A percentile compares a stretch with the other conserved stretches of the same genome.
Evolutionary conservation across 129 eudicot genomes (phyloP).

Genomic region (Solidago caesia): DNA sequence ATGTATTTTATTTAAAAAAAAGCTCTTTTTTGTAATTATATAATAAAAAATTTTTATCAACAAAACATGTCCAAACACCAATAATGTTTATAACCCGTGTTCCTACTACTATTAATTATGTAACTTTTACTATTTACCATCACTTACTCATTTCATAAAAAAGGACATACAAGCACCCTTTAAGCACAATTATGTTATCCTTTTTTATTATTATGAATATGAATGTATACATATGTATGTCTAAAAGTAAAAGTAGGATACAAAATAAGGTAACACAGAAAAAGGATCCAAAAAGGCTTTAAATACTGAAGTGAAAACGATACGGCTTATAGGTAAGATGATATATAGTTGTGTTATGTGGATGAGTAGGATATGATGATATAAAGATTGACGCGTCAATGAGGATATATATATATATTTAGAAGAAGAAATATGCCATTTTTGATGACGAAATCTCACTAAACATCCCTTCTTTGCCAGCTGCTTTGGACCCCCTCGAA

Average conservation of each 20-base stretch:
- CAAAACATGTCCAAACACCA: no score
- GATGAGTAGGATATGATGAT: constrained; percentile 12
- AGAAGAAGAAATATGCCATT: constrained; percentile 21
- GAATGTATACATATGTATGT: neutral
- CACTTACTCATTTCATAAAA: no score
- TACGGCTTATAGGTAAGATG: neutral
- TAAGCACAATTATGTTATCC: neutral
- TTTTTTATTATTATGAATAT: no score
- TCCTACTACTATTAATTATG: no score
- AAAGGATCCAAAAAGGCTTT: neutral
- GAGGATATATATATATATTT: neutral
- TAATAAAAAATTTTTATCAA: no score
- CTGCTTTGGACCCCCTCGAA: constrained; percentile 26
- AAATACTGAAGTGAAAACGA: neutral
- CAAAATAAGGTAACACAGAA: neutral
- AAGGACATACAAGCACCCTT: neutral
- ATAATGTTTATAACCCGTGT: no score
- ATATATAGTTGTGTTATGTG: neutral
- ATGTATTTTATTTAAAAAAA: no score
- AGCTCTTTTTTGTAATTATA: no score
- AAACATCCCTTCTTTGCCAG: constrained; percentile 30
- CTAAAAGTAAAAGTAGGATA: neutral
- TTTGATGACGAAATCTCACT: constrained; percentile 35
- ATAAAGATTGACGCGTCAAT: constrained; percentile 24
- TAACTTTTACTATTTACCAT: no score